Conservation (phyloP, 1,139 yeast species). For the Scheffersomyces insectosa region DNA sequence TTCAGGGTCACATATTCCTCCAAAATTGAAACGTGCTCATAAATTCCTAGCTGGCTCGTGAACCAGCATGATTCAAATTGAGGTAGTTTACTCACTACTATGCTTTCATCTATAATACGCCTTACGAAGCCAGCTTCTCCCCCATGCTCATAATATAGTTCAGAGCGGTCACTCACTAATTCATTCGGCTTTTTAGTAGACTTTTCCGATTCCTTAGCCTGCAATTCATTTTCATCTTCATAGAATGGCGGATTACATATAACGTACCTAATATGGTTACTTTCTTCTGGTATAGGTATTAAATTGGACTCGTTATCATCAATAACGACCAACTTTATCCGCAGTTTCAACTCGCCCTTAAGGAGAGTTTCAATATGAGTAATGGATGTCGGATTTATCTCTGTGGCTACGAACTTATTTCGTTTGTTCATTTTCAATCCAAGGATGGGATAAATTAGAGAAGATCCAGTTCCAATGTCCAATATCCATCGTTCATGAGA, state of each 20-base stretch:
- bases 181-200: conserved; percentile 8
- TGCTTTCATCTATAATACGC: conserved; percentile 14
- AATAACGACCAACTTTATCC: neutral
- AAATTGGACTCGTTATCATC: neutral
- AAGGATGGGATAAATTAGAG: conserved; percentile 18
- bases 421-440: conserved; percentile 6
- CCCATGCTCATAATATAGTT: conserved; percentile 15
- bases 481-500: conserved; percentile 10
- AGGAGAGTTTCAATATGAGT: neutral
- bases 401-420: conserved; percentile 17
- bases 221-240: conserved; percentile 10
- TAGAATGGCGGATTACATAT: conserved; percentile 28
- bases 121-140: conserved; percentile 20
- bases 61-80: conserved; percentile 18
- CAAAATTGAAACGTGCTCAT: conserved; percentile 9
- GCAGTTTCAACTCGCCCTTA: neutral
- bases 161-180: conserved; percentile 12
- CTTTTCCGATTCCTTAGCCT: conserved; percentile 9
- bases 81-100: conserved; percentile 4
- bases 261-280: conserved; percentile 11
- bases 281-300: neutral
- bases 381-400: conserved; percentile 14
- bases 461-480: conserved; percentile 26
- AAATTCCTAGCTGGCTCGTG: conserved; percentile 20
- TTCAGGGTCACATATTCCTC: conserved; percentile 6